A percentile compares a stretch with the other conserved stretches of the same genome.
These are phyloP conservation scores for Lichtheimia corymbifera DNA, from an alignment of 371 early-diverging fungal species.

Conservation along the genomic window DNA sequence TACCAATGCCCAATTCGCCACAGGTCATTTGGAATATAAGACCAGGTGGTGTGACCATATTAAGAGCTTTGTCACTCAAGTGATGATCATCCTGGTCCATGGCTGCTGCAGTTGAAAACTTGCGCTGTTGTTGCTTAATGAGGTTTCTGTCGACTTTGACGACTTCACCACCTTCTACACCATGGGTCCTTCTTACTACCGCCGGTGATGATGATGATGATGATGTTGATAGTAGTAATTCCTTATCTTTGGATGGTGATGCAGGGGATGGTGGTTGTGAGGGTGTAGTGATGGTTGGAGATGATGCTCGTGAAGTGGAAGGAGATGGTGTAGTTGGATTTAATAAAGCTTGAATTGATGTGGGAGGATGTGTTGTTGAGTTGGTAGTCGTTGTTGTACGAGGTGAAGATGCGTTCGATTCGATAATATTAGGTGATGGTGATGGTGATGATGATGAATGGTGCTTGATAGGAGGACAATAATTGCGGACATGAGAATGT, in stretches of 20 bases:
- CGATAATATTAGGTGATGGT: conserved; percentile 11
- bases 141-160: conserved; percentile 96
- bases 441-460: not conserved
- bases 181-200: conserved; percentile 16
- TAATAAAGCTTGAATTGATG: not conserved
- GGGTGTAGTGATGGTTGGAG: no score
- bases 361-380: conserved; percentile 23
- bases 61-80: conserved; percentile 4
- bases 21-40: conserved; percentile 57
- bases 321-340: not conserved
- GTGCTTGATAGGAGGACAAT: conserved; percentile 30
- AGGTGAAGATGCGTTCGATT: conserved; percentile 13
- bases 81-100: not conserved
- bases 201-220: conserved; percentile 15
- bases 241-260: not conserved
- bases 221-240: conserved; percentile 10
- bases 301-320: not conserved
- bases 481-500: conserved; percentile 56
- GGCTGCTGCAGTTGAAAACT: conserved; percentile 33
- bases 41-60: conserved; percentile 48
- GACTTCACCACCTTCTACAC: conserved; percentile 43
- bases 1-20: conserved; percentile 57
- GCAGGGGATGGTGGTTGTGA: not conserved
- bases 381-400: conserved; percentile 24
- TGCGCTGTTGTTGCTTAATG: conserved; percentile 77